phyloP scores from a whole-genome alignment of 73 alveolate genomes.

The Paraurostyla sp. region DNA sequence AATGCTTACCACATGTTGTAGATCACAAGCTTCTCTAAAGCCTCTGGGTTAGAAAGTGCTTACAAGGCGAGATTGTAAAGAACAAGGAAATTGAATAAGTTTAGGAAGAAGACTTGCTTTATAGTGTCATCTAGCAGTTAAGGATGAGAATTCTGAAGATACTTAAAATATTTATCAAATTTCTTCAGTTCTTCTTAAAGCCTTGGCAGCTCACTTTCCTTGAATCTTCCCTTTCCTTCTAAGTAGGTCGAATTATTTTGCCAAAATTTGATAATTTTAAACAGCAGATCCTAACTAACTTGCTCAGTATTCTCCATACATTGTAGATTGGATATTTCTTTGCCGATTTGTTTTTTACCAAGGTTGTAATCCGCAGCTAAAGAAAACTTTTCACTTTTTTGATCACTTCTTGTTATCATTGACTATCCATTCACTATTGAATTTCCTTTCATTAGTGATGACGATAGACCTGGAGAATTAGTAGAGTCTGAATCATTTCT shows the following conservation, averaged over 20 bases:
- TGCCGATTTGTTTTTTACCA: background rate
- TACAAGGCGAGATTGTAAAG: slow-evolving; percentile 12
- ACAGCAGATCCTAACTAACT: background rate
- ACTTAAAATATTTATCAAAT: too few species aligned
- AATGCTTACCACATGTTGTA: slow-evolving; percentile 51
- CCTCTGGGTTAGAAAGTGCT: slow-evolving; percentile 25
- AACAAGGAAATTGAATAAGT: slow-evolving; percentile 34
- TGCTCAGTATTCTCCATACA: slow-evolving; percentile 7
- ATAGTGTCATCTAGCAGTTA: too few species aligned
- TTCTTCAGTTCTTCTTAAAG: too few species aligned
- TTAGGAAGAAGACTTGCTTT: slow-evolving; percentile 1
- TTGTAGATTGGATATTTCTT: background rate
- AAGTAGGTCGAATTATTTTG: background rate
- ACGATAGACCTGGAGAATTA: background rate
- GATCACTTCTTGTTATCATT: background rate
- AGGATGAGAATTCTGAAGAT: too few species aligned
- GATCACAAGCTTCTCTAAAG: background rate
- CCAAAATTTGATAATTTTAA: slow-evolving; percentile 15
- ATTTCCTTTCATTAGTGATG: background rate
- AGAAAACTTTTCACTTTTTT: background rate
- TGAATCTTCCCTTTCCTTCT: too few species aligned
- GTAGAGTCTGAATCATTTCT: background rate
- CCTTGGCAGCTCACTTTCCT: too few species aligned
- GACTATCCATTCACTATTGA: background rate
- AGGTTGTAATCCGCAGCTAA: background rate